Evolutionary conservation across 768 basidiomycete species (phyloP).

Genomic region (Termitomyces sp.): DNA sequence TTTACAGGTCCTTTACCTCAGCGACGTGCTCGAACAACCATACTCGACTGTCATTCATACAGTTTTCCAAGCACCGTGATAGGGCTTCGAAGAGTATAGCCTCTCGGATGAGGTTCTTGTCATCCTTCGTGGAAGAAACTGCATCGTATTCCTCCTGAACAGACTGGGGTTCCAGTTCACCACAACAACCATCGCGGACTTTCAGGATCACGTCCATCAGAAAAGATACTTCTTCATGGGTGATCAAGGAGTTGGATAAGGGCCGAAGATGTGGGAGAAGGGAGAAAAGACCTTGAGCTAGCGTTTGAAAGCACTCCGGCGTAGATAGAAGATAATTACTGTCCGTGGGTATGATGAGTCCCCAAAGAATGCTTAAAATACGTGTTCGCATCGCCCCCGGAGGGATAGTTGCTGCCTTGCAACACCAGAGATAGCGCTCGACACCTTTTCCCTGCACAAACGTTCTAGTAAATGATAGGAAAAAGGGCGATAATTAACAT

Average conservation of each 20-base stretch:
- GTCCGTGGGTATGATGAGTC: constrained; percentile 41
- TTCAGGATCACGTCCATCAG: constrained; percentile 41
- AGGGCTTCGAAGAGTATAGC: constrained; percentile 44
- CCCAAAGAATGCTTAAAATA: constrained; percentile 46
- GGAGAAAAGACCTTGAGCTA: constrained; percentile 49
- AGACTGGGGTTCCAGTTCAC: constrained; percentile 40
- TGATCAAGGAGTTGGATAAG: constrained; percentile 10
- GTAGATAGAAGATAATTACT: constrained; percentile 38
- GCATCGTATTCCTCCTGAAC: constrained; percentile 51
- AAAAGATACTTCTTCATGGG: constrained; percentile 29
- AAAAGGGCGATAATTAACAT: constrained; percentile 10
- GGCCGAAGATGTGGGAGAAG: constrained; percentile 40
- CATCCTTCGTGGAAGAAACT: constrained; percentile 32
- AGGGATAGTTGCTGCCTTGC: constrained; percentile 50
- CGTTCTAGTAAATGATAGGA: neutral
- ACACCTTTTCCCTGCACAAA: constrained; percentile 37
- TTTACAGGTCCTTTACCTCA: constrained; percentile 37
- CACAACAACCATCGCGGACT: constrained; percentile 44
- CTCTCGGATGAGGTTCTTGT: constrained; percentile 27
- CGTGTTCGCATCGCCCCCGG: constrained; percentile 41
- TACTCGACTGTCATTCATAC: constrained; percentile 36
- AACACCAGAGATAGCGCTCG: constrained; percentile 70
- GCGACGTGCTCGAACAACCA: constrained; percentile 48
- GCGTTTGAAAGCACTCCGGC: constrained; percentile 44
- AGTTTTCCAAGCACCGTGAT: constrained; percentile 49